These are phyloP conservation scores for Yamadazyma dushanensis DNA, from an alignment of 1,139 yeast genomes.

Conservation along the genomic window DNA sequence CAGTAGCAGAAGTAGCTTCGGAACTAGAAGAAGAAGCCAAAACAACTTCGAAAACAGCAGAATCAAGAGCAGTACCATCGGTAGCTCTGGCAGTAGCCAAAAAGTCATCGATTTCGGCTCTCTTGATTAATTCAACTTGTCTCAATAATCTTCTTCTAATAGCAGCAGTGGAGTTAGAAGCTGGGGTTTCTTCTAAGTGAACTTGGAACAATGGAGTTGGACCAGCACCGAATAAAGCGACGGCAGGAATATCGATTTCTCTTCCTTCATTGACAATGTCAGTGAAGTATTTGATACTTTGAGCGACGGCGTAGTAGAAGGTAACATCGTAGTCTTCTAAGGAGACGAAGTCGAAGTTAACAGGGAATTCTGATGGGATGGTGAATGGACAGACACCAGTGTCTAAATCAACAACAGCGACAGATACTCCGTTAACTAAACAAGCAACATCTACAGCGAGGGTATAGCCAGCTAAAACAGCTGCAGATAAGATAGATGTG, in stretches of 20 bases:
- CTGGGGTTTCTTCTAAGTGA: conserved; percentile 28
- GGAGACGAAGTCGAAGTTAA: conserved; percentile 26
- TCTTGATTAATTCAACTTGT: conserved; percentile 16
- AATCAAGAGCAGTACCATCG: conserved; percentile 27
- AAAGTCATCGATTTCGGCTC: conserved; percentile 28
- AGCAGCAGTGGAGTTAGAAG: conserved; percentile 43
- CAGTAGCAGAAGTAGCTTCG: conserved; percentile 14
- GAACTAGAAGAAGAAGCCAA: conserved; percentile 16
- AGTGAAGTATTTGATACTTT: conserved; percentile 28
- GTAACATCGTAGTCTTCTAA: conserved; percentile 35
- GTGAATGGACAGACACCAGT: conserved; percentile 44
- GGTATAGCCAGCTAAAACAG: conserved; percentile 23
- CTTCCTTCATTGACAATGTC: conserved; percentile 41
- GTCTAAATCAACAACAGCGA: conserved; percentile 40
- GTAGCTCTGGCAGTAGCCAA: conserved; percentile 28
- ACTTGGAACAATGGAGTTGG: conserved; percentile 32
- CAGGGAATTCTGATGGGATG: conserved; percentile 31
- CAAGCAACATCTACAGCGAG: conserved; percentile 39
- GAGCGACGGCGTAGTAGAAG: conserved; percentile 36
- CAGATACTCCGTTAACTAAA: conserved; percentile 32
- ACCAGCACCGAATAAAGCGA: conserved; percentile 23
- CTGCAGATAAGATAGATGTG: conserved; percentile 16
- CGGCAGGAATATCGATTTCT: conserved; percentile 35
- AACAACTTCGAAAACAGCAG: conserved; percentile 24
- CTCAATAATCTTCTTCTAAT: conserved; percentile 39